These are phyloP conservation scores for Casuarina glauca DNA, from an alignment of 306 rosid species.

Conservation along the genomic window DNA sequence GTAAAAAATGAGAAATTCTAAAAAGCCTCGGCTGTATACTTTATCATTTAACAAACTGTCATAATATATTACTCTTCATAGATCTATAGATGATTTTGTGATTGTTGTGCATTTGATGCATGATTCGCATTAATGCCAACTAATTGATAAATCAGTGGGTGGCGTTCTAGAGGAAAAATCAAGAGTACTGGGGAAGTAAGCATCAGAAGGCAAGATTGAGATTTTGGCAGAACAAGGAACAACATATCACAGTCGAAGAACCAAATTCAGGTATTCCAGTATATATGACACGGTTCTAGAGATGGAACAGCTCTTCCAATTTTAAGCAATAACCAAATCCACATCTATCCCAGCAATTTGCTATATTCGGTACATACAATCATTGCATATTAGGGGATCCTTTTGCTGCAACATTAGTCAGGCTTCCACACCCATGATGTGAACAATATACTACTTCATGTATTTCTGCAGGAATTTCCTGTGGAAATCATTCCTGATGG, in stretches of 20 bases:
- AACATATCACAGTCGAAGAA: no score
- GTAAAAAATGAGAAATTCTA: no score
- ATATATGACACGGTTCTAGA: background rate
- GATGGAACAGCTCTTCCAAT: background rate
- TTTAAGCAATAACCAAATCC: background rate
- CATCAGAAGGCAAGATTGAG: background rate
- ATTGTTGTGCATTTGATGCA: no score
- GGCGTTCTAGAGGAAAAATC: no score
- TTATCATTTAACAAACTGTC: no score
- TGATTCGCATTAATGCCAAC: no score
- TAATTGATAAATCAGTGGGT: no score
- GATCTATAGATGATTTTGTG: no score
- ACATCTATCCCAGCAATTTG: background rate
- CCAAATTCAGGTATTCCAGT: no score
- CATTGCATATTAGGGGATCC: background rate
- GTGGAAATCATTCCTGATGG: conserved; percentile 92
- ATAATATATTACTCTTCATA: no score
- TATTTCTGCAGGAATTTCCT: conserved; percentile 84
- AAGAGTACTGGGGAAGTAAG: background rate
- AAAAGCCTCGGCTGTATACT: no score
- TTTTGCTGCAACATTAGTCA: background rate
- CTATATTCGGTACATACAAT: conserved; percentile 7
- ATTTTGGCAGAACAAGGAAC: no score
- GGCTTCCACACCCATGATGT: background rate
- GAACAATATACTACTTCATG: conserved; percentile 60